Evolutionary conservation across 2,329 filamentous ascomycete species (phyloP), one percentile per base, ranked within the genome.

Genomic region (Septoria petroselini): DNA sequence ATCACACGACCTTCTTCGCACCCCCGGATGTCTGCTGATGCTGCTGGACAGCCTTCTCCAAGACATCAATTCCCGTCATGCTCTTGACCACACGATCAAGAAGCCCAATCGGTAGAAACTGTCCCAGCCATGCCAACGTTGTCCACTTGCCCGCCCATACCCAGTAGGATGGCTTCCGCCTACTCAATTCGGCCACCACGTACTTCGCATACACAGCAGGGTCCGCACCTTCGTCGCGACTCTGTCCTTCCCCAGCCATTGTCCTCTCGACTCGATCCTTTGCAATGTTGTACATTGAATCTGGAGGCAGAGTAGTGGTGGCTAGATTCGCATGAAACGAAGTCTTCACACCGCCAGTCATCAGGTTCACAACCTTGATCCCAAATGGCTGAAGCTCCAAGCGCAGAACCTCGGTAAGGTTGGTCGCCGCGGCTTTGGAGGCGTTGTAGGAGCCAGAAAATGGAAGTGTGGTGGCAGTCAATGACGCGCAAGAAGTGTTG

Each of bases 371-470:
- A 12, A 63, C 60, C n/a, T 17, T 23, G 23, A 63, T 49, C n/a
- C 45, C 54, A 23, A 64, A 58, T 4, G 58, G 55, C 35, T 57
- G 34, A 17, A 65, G 47, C 37, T 65, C 61, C 0, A 62, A 21
- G 3, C 60, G 56, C 42, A 62, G 42, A 7, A 53, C 55, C 4
- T 63, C 54, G 4, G 55, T 52, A 18, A 62, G 55, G 33, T 47
- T 49, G 0, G 50, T 30, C 44, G 55, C 48, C 2, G 61, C 59
- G 2, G 56, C 56, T 35, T 64, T 60, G 9, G 63, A 67, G 8
- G 61, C 64, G 40, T 57, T 64, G 49, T 69, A 71, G 4, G 48
- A 46, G 18, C 58, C 62, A 19, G 68, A 65, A 44, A 61, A 71
- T 1, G 70, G 69, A 12, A 65, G 56, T 48, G 14, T 61, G 42